These are phyloP conservation scores for Diaporthe batatas DNA, from an alignment of 2,329 filamentous ascomycete genomes.

Conservation along the genomic window DNA sequence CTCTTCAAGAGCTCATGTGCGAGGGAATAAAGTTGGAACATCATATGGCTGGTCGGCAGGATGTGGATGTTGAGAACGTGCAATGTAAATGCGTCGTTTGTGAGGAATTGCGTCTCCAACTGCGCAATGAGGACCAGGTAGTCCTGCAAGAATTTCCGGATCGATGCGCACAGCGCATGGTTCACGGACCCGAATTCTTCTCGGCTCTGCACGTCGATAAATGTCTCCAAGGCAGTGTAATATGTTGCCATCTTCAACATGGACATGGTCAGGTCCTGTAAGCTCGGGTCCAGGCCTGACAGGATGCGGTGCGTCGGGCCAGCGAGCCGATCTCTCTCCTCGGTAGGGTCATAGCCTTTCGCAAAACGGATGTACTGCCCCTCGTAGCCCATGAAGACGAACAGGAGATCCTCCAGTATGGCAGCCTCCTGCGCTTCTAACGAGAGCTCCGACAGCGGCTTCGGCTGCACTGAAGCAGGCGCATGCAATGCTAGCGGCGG, in stretches of 20 bases:
- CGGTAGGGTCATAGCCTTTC: slow-evolving; percentile 83
- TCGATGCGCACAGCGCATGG: slow-evolving; percentile 94
- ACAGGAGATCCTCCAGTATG: slow-evolving; percentile 90
- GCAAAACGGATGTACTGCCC: slow-evolving; percentile 95
- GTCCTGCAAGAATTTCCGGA: slow-evolving; percentile 91
- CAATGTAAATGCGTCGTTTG: slow-evolving; percentile 88
- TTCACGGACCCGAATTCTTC: slow-evolving; percentile 96
- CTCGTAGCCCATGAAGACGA: slow-evolving; percentile 98
- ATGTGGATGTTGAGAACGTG: slow-evolving; percentile 94
- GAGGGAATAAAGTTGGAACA: slow-evolving; percentile 89
- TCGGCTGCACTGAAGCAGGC: slow-evolving; percentile 77
- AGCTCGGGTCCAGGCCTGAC: slow-evolving; percentile 87
- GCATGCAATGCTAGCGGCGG: slow-evolving; percentile 80
- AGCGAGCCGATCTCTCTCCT: slow-evolving; percentile 87
- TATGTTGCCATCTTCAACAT: slow-evolving; percentile 97
- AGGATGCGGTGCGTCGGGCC: slow-evolving; percentile 86
- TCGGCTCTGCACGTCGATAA: slow-evolving; percentile 93
- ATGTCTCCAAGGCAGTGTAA: slow-evolving; percentile 90
- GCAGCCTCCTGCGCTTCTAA: slow-evolving; percentile 87
- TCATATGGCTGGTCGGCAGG: slow-evolving; percentile 89
- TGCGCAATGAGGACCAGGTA: slow-evolving; percentile 94
- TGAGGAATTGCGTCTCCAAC: slow-evolving; percentile 91
- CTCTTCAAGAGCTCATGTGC: slow-evolving; percentile 89
- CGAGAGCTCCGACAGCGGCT: slow-evolving; percentile 76
- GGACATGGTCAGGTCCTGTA: slow-evolving; percentile 86